Base-by-base conservation (phyloP, 352 stramenopile genomes). In the Plasmopara viticola region DNA sequence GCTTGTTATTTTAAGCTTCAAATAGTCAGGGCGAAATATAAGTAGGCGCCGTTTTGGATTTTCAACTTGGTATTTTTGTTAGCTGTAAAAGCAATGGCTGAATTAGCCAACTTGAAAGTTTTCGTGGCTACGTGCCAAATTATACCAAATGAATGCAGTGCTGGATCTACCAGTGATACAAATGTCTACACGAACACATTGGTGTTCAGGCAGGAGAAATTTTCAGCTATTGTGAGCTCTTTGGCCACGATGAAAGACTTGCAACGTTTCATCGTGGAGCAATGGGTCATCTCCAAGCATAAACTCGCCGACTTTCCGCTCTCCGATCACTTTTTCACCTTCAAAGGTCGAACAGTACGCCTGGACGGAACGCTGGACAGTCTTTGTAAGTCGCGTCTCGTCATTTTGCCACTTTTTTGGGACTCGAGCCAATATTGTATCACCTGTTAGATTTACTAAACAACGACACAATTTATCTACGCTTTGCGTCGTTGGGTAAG, bases 401-500 rank as follows among this genome's bases (percentile, higher is more conserved):
- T 18, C 4, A 49, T 20, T 30, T 6, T 14, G 7, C 29, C 25
- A 29, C 0, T 8, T n/a, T 39, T 35, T 35, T 35, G 4, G 31
- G 10, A 35, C 31, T 12, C 31, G 13, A 34, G 15, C 34, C 17
- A 45, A 25, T 5, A 4, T 38, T 5, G 14, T 48, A 4, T 44
- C 28, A 25, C 20, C 20, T 39, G 17, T 5, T 52, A 90, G 79
- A 87, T 44, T 78, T 90, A 14, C 43, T 70, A 15, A 55, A 83
- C 49, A 72, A 87, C 30, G 79, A 90, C 55, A 86, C 75, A 3
- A 78, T 90, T 33, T 88, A 86, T 46, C 46, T 90, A 17, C 68
- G 79, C 4, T 87, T 90, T 33, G 53, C 68, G 18, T 86, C 70
- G 4, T 47, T 88, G 29, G 79, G 79, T 6, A 79, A 75, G 44